Evolutionary conservation across 2,329 filamentous ascomycete species (phyloP).

Genomic region (Exophiala aquamarina): DNA sequence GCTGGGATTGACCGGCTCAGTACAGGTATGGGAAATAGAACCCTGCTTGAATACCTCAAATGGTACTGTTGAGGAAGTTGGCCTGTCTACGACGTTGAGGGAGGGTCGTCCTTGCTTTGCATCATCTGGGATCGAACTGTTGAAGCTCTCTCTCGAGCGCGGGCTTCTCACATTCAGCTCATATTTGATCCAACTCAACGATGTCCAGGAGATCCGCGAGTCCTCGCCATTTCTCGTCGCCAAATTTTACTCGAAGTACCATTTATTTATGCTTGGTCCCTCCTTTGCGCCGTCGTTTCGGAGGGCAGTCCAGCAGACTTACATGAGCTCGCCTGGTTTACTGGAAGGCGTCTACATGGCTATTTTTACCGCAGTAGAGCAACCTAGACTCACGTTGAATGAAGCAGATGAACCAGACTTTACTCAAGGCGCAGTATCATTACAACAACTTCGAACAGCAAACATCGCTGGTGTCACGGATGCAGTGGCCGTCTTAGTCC

Average conservation of each 20-base stretch:
- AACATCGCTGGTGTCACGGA: conserved; percentile 8
- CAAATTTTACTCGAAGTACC: conserved; percentile 6
- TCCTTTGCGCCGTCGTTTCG: conserved; percentile 8
- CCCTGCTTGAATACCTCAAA: not conserved
- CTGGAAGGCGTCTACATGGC: conserved; percentile 1
- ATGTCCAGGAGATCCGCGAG: not conserved
- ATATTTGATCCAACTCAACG: not conserved
- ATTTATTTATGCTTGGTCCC: conserved; percentile 15
- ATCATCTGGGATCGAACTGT: not conserved
- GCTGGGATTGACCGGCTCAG: not conserved
- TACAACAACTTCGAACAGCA: conserved; percentile 7
- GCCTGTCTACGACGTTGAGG: not conserved
- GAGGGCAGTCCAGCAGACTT: not conserved
- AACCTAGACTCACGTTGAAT: not conserved
- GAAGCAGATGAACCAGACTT: not conserved
- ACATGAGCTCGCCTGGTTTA: not conserved
- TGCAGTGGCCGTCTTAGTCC: conserved; percentile 28
- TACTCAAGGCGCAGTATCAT: not conserved
- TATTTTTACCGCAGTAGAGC: conserved; percentile 2
- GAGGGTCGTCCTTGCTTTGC: not conserved
- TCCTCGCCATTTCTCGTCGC: not conserved
- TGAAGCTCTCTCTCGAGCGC: too few relatives aligned
- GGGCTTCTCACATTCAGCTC: too few relatives aligned
- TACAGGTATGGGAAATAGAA: conserved; percentile 7
- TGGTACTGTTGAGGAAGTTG: not conserved